These are phyloP conservation scores for Pistacia integerrima DNA, from an alignment of 345 rosid genomes.

Conservation along the genomic window DNA sequence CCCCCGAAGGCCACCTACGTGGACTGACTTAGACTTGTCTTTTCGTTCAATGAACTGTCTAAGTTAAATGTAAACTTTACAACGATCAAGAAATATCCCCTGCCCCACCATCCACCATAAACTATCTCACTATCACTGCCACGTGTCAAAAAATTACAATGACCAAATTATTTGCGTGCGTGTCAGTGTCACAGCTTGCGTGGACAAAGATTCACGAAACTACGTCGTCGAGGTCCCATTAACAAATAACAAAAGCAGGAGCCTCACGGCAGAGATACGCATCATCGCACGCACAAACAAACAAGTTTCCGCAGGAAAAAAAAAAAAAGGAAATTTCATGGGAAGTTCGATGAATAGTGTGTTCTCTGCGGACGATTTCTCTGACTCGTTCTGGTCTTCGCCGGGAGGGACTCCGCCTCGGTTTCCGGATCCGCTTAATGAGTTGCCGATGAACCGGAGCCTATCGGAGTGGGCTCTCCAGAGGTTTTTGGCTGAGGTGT, in stretches of 20 bases:
- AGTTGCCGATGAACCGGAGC: conserved; percentile 49
- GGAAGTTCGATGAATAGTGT: conserved; percentile 43
- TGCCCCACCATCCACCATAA: background rate
- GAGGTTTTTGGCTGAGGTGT: conserved; percentile 51
- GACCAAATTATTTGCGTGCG: background rate
- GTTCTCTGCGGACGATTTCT: conserved; percentile 70
- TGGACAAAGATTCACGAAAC: background rate
- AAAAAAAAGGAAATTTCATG: conserved; percentile 15
- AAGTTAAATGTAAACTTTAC: too few species aligned
- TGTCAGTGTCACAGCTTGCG: conserved; percentile 1
- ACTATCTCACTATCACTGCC: background rate
- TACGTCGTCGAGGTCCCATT: background rate
- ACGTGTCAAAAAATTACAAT: too few species aligned
- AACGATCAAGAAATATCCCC: background rate
- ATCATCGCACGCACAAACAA: background rate
- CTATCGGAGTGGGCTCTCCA: conserved; percentile 78
- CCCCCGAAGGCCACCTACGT: too few species aligned
- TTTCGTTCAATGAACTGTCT: too few species aligned
- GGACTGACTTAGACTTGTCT: too few species aligned
- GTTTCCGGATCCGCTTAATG: conserved; percentile 29
- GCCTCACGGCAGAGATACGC: background rate
- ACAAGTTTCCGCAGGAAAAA: background rate
- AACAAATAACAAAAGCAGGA: background rate
- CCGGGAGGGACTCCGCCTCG: conserved; percentile 25
- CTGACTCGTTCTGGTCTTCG: conserved; percentile 58